phyloP scores from a whole-genome alignment of 83 land plant species.

The Thuja plicata region DNA sequence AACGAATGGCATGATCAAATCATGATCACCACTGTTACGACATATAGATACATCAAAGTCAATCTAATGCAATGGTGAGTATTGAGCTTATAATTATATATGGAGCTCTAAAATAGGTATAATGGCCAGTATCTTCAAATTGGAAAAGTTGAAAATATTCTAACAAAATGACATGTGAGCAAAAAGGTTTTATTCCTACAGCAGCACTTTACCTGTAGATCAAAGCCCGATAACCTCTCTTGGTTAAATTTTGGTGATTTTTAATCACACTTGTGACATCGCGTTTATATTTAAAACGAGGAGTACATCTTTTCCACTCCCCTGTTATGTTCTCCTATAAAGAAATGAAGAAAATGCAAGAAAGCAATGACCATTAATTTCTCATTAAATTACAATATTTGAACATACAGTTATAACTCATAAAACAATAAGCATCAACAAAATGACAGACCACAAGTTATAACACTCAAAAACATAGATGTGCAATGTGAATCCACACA shows the following conservation, averaged over 20 bases:
- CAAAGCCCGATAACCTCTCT: conserved; percentile 26
- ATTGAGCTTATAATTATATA: background rate
- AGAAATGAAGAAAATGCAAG: background rate
- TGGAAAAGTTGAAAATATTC: background rate
- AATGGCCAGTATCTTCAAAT: background rate
- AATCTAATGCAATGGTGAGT: background rate
- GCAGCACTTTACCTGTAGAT: conserved; percentile 23
- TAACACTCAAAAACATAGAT: background rate
- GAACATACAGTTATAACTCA: background rate
- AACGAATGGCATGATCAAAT: conserved; percentile 24
- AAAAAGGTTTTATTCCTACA: background rate
- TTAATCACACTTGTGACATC: conserved; percentile 18
- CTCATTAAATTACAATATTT: background rate
- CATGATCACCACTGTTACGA: conserved; percentile 40
- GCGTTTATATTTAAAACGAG: conserved; percentile 5
- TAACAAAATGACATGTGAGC: background rate
- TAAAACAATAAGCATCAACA: background rate
- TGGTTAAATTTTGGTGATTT: conserved; percentile 27
- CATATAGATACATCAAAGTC: background rate
- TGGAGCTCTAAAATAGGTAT: background rate
- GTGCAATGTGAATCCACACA: background rate
- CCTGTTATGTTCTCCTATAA: conserved; percentile 30
- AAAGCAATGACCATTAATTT: background rate
- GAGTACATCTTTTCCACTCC: conserved; percentile 27
- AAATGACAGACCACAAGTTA: background rate